Conservation (phyloP, 2,329 filamentous ascomycete genomes). For the Aspergillus sp. region DNA sequence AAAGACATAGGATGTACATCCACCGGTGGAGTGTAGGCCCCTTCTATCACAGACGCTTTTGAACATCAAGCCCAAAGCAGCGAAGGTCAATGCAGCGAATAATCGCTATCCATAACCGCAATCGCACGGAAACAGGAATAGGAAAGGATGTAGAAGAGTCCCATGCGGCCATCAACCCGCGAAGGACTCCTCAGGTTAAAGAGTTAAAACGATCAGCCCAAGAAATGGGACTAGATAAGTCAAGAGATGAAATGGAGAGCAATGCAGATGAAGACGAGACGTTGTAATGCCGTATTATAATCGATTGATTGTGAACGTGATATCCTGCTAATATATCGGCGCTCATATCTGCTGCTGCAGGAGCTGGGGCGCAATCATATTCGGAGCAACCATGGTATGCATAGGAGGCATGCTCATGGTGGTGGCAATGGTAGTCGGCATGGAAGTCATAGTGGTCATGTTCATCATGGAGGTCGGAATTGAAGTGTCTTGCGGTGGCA, state of each 20-base stretch:
- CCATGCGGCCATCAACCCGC: background rate
- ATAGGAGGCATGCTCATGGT: conserved; percentile 26
- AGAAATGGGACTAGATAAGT: background rate
- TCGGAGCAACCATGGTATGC: conserved; percentile 33
- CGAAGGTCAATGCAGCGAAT: background rate
- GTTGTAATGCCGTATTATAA: background rate
- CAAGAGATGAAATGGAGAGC: background rate
- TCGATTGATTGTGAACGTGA: background rate
- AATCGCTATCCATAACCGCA: background rate
- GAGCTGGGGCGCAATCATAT: conserved; percentile 39
- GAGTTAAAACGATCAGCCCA: background rate
- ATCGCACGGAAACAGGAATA: background rate
- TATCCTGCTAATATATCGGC: background rate
- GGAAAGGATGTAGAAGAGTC: background rate
- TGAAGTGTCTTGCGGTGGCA: conserved; percentile 46
- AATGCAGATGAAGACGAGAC: background rate
- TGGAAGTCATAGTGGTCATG: conserved; percentile 30
- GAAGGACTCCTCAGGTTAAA: background rate
- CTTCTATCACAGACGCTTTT: background rate
- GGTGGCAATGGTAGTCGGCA: conserved; percentile 22
- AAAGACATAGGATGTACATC: background rate
- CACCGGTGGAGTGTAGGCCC: background rate
- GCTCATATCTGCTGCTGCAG: conserved; percentile 37
- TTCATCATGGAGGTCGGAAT: conserved; percentile 25
- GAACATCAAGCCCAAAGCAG: background rate